A percentile compares a stretch with the other conserved stretches of the same genome.
phyloP scores from a whole-genome alignment of 306 rosid species.

The Acacia melanoxylon region DNA sequence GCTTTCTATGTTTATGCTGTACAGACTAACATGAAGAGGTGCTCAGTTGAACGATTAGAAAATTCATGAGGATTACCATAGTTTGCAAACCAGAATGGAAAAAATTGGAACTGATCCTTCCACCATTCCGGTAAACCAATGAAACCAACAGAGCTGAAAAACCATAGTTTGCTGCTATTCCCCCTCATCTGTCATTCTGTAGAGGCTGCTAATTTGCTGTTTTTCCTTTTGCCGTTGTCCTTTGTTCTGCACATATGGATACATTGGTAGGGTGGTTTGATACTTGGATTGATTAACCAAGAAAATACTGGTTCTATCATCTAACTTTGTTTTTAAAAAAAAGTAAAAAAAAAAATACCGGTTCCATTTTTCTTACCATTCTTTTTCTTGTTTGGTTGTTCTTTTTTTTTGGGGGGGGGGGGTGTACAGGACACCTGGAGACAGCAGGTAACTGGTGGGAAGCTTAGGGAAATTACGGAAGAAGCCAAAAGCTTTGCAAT shows the following conservation, averaged over 20 bases:
- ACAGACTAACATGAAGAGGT: background rate
- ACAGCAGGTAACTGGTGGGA: constrained; percentile 97
- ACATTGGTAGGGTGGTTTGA: background rate
- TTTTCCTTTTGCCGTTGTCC: background rate
- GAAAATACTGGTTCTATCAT: background rate
- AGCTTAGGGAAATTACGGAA: constrained; percentile 92
- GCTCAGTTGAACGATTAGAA: background rate
- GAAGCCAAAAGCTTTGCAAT: constrained; percentile 89
- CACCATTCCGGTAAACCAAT: background rate
- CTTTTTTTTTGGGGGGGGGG: background rate
- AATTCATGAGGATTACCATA: background rate
- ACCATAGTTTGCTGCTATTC: background rate
- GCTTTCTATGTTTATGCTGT: constrained; percentile 7
- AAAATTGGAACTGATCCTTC: background rate
- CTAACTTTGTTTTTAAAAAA: constrained; percentile 2
- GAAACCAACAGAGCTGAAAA: background rate
- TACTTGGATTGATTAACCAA: background rate
- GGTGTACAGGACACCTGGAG: constrained; percentile 71
- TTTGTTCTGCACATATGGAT: background rate
- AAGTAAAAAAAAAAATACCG: background rate
- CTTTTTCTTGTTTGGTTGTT: background rate
- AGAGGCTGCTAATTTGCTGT: background rate
- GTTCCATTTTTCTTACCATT: constrained; percentile 25
- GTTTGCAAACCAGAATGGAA: background rate
- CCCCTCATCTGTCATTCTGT: background rate